These are phyloP conservation scores for Phyllosticta paracitricarpa DNA, from an alignment of 2,329 filamentous ascomycete genomes.

Conservation along the genomic window DNA sequence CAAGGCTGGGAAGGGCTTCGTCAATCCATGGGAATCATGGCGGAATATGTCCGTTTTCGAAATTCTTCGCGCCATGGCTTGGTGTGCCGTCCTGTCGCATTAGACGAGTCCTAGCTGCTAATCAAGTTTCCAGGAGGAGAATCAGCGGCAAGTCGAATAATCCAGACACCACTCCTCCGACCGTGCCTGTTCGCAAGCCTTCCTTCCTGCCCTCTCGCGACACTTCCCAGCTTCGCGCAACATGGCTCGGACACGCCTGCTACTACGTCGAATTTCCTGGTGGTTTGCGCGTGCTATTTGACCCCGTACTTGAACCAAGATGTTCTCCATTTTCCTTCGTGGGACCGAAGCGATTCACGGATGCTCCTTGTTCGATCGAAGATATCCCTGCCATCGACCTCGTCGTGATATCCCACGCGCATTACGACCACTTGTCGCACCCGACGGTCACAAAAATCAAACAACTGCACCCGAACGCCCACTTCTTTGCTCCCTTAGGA, in stretches of 20 bases:
- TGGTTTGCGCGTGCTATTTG: conserved; percentile 81
- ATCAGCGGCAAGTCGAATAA: conserved; percentile 40
- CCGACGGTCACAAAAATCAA: conserved; percentile 62
- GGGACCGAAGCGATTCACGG: conserved; percentile 69
- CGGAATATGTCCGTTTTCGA: conserved; percentile 24
- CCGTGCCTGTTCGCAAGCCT: conserved; percentile 57
- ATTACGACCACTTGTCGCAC: conserved; percentile 86
- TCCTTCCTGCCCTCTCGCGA: conserved; percentile 54
- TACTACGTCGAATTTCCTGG: conserved; percentile 85
- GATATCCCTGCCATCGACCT: conserved; percentile 71
- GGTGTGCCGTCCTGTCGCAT: conserved; percentile 19
- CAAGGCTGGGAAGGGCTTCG: conserved; percentile 43
- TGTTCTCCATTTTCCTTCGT: conserved; percentile 67
- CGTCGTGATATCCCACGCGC: conserved; percentile 73
- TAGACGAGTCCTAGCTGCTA: neutral
- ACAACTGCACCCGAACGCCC: conserved; percentile 61
- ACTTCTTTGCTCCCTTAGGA: conserved; percentile 81
- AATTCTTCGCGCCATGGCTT: conserved; percentile 30
- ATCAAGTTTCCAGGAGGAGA: conserved; percentile 28
- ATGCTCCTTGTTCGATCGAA: conserved; percentile 62
- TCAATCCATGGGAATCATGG: conserved; percentile 50
- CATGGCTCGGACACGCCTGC: conserved; percentile 92
- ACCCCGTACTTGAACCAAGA: conserved; percentile 83
- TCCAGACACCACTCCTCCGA: conserved; percentile 55
- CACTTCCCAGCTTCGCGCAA: conserved; percentile 60